These are phyloP conservation scores for Eryngium alpinum DNA, from an alignment of 140 eudicot genomes.

Conservation along the genomic window DNA sequence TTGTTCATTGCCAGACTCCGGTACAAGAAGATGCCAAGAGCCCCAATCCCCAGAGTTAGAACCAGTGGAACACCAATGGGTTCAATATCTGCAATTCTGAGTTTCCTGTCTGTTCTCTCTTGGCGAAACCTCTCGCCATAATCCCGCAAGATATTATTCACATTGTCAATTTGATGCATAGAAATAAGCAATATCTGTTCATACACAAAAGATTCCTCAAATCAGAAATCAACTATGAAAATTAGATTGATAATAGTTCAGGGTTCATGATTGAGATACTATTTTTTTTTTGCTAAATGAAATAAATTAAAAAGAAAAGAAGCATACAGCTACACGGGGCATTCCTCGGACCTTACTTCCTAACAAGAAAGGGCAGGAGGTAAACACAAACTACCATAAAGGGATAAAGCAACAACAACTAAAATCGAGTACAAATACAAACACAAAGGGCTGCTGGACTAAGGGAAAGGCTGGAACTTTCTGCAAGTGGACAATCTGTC, in stretches of 20 bases:
- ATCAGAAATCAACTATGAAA: not conserved
- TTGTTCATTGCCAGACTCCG: slow-evolving; percentile 42
- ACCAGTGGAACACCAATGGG: slow-evolving; percentile 43
- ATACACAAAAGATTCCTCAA: not conserved
- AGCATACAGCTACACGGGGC: too few species aligned
- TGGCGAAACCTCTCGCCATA: slow-evolving; percentile 52
- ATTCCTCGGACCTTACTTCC: too few species aligned
- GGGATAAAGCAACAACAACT: too few species aligned
- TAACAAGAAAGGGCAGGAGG: too few species aligned
- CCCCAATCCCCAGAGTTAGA: slow-evolving; percentile 56
- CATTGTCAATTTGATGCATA: slow-evolving; percentile 77
- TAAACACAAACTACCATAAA: too few species aligned
- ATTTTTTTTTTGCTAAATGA: too few species aligned
- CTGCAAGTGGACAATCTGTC: too few species aligned
- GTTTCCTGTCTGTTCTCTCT: slow-evolving; percentile 31
- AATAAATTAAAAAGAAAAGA: too few species aligned
- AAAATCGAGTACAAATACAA: too few species aligned
- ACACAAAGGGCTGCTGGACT: too few species aligned
- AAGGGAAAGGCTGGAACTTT: too few species aligned
- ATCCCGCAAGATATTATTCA: slow-evolving; percentile 54
- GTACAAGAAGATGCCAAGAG: slow-evolving; percentile 57
- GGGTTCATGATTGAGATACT: not conserved
- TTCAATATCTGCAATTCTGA: slow-evolving; percentile 27
- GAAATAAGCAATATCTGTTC: slow-evolving; percentile 55
- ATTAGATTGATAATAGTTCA: too few species aligned